Evolutionary conservation across 1,284 basidiomycete genomes (phyloP).

Genomic region (Chiua sp.): DNA sequence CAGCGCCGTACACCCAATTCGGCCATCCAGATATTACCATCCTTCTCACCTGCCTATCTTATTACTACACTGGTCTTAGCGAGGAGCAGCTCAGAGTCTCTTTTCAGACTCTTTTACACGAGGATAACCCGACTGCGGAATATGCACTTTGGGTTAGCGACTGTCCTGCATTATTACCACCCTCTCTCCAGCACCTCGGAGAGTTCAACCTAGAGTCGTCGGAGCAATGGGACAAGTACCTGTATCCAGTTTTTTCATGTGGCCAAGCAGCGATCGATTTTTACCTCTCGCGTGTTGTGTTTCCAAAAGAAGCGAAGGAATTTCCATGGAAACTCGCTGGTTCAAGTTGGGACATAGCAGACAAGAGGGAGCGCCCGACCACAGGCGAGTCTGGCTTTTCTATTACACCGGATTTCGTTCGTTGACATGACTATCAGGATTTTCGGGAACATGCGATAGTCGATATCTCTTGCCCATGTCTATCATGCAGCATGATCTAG

Average conservation of each 20-base stretch:
- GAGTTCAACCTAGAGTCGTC: constrained; percentile 48
- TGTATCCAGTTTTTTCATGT: constrained; percentile 41
- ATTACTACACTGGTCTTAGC: constrained; percentile 50
- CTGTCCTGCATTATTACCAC: constrained; percentile 26
- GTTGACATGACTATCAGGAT: constrained; percentile 5
- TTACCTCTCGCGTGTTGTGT: constrained; percentile 41
- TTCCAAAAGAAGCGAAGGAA: constrained; percentile 41
- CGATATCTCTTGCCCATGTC: constrained; percentile 14
- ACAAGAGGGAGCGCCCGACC: constrained; percentile 10
- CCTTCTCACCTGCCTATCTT: not conserved
- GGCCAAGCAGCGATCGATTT: constrained; percentile 52
- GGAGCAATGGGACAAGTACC: constrained; percentile 33
- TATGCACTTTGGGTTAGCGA: constrained; percentile 48
- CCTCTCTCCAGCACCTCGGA: constrained; percentile 32
- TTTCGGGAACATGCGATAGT: constrained; percentile 24
- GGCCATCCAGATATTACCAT: not conserved
- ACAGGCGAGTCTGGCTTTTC: constrained; percentile 5
- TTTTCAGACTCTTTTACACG: constrained; percentile 45
- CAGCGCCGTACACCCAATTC: not conserved
- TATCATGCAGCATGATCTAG: constrained; percentile 15
- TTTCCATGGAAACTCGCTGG: constrained; percentile 50
- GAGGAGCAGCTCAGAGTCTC: constrained; percentile 40
- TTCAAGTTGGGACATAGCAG: constrained; percentile 56
- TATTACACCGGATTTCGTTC: not conserved
- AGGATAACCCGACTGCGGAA: constrained; percentile 46